A percentile compares a stretch with the other conserved stretches of the same genome.
Conservation (phyloP, 345 rosid genomes). For the Populus pruinosa region DNA sequence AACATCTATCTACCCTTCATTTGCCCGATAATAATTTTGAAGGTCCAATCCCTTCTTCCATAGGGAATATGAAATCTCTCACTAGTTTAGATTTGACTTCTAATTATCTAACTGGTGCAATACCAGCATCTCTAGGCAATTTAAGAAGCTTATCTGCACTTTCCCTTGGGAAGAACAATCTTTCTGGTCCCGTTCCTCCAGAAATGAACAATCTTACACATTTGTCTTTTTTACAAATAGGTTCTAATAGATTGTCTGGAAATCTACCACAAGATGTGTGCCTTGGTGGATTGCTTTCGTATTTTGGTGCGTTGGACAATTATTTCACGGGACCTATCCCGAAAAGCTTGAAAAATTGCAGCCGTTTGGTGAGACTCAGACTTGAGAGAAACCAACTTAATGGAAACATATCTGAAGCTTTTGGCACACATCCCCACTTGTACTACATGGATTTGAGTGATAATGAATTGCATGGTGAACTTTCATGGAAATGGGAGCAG, state of each 20-base stretch:
- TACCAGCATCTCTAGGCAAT: not conserved
- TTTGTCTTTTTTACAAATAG: not conserved
- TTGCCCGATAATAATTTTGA: too few species aligned
- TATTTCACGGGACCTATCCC: not conserved
- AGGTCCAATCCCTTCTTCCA: not conserved
- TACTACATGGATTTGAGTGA: not conserved
- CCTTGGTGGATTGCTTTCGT: not conserved
- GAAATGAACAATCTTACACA: not conserved
- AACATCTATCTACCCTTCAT: too few species aligned
- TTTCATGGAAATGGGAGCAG: slow-evolving; percentile 3
- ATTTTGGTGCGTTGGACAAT: not conserved
- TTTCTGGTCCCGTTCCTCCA: not conserved
- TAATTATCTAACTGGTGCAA: not conserved
- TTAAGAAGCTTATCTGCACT: not conserved
- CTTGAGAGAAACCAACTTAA: not conserved
- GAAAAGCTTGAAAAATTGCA: slow-evolving; percentile 2
- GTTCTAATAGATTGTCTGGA: not conserved
- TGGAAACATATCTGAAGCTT: slow-evolving; percentile 1
- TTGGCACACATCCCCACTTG: not conserved
- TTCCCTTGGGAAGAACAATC: not conserved
- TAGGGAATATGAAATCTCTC: not conserved
- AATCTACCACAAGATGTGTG: not conserved
- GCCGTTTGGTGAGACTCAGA: not conserved
- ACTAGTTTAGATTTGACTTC: not conserved
- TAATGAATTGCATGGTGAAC: not conserved